Conservation (phyloP, 805 yeast species). For the Candida boleticola region DNA sequence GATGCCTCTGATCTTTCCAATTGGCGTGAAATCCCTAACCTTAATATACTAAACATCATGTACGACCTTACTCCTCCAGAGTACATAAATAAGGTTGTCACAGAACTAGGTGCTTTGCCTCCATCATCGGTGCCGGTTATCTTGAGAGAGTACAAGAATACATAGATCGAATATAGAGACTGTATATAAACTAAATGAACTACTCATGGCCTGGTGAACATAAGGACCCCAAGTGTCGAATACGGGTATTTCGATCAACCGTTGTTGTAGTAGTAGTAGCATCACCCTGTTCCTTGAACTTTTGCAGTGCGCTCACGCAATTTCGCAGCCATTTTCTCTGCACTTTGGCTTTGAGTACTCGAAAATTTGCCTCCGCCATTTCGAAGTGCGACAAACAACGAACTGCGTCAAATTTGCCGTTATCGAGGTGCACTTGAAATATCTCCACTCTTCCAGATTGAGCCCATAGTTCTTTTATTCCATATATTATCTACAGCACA, state of each 20-base stretch:
- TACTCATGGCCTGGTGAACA: too few relatives aligned
- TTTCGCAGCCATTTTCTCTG: constrained; percentile 1
- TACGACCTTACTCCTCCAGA: constrained; percentile 95
- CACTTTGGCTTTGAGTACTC: neutral
- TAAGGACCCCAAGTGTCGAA: too few relatives aligned
- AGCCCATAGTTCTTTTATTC: too few relatives aligned
- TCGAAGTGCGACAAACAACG: too few relatives aligned
- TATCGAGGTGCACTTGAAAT: too few relatives aligned
- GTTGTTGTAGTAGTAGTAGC: too few relatives aligned
- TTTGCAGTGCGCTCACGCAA: neutral
- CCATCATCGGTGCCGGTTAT: constrained; percentile 99
- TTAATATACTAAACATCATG: constrained; percentile 79
- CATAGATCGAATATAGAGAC: constrained; percentile 11
- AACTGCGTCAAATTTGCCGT: too few relatives aligned
- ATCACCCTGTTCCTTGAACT: too few relatives aligned
- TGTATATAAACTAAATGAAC: neutral
- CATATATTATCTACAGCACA: neutral
- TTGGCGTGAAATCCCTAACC: constrained; percentile 61
- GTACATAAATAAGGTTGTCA: constrained; percentile 89
- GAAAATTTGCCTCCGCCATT: too few relatives aligned
- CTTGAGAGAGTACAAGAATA: constrained; percentile 80
- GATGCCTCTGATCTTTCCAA: constrained; percentile 37
- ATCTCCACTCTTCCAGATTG: too few relatives aligned
- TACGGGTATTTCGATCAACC: too few relatives aligned
- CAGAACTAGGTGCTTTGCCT: constrained; percentile 94